A percentile compares a stretch with the other conserved stretches of the same genome.
Conservation (phyloP, 768 basidiomycete species). For the Leccinum boreale region DNA sequence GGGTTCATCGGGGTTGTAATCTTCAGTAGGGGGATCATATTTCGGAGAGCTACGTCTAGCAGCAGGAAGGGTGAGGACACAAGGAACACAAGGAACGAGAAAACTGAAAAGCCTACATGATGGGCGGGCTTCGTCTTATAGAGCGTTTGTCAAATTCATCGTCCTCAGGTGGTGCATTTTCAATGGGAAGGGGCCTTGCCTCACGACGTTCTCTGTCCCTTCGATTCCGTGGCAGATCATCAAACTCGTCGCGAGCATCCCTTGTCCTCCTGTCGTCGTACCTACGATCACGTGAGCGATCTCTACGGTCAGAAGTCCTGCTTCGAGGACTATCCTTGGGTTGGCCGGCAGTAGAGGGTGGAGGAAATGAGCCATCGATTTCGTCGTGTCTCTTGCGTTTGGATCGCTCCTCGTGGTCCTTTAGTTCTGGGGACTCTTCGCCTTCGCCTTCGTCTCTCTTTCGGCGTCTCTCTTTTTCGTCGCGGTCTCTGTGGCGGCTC, state of each 20-base stretch:
- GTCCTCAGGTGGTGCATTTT: constrained; percentile 38
- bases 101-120: constrained; percentile 37
- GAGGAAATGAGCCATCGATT: constrained; percentile 41
- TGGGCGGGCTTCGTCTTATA: constrained; percentile 35
- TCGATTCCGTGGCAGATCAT: constrained; percentile 48
- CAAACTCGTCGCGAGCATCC: constrained; percentile 58
- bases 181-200: constrained; percentile 37
- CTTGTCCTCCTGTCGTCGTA: constrained; percentile 46
- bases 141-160: constrained; percentile 35
- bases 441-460: constrained; percentile 67
- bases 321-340: constrained; percentile 50
- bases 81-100: constrained; percentile 3
- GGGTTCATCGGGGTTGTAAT: constrained; percentile 81
- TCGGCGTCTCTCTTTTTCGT: constrained; percentile 56
- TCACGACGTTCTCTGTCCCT: constrained; percentile 43
- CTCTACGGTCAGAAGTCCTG: constrained; percentile 41
- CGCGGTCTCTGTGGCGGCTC: constrained; percentile 49
- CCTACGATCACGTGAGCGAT: constrained; percentile 54
- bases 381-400: constrained; percentile 69
- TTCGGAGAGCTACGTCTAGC: constrained; percentile 66
- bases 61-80: constrained; percentile 1
- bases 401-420: constrained; percentile 51
- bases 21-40: constrained; percentile 66
- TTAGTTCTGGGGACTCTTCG: constrained; percentile 43
- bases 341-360: constrained; percentile 32